Evolutionary conservation across 2,329 filamentous ascomycete genomes (phyloP).

Genomic region (Colletotrichum tabaci): DNA sequence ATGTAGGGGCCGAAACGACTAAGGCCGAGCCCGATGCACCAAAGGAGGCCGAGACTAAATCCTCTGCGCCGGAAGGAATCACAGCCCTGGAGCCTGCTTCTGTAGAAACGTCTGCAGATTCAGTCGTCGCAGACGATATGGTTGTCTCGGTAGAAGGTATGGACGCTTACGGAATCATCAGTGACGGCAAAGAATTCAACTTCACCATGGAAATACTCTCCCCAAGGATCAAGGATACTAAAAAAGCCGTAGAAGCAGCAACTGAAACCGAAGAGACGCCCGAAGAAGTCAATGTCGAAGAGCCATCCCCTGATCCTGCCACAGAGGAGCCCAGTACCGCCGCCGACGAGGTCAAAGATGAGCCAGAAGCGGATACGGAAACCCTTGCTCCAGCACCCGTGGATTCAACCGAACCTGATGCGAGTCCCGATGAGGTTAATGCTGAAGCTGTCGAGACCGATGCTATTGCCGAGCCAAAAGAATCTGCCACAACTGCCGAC

Average conservation of each 20-base stretch:
- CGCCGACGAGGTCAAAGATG: background rate
- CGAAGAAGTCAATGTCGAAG: background rate
- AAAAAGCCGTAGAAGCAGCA: constrained; percentile 27
- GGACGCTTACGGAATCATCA: constrained; percentile 35
- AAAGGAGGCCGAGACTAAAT: constrained; percentile 4
- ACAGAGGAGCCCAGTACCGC: background rate
- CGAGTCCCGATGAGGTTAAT: background rate
- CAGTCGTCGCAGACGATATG: constrained; percentile 7
- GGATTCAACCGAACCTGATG: background rate
- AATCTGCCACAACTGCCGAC: background rate
- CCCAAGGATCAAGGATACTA: constrained; percentile 23
- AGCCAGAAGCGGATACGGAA: background rate
- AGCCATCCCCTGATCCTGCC: background rate
- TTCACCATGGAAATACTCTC: constrained; percentile 18
- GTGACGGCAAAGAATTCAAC: constrained; percentile 38
- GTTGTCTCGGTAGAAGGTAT: constrained; percentile 36
- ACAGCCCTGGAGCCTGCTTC: background rate
- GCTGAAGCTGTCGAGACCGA: background rate
- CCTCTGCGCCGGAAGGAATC: background rate
- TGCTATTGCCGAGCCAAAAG: background rate
- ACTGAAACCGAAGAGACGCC: constrained; percentile 16
- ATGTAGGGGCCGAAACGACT: background rate
- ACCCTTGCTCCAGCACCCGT: background rate
- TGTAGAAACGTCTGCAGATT: background rate
- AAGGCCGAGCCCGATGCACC: background rate